A percentile compares a stretch with the other conserved stretches of the same genome.
Conservation (phyloP, 805 yeast genomes). For the Kazachstania taianensis region DNA sequence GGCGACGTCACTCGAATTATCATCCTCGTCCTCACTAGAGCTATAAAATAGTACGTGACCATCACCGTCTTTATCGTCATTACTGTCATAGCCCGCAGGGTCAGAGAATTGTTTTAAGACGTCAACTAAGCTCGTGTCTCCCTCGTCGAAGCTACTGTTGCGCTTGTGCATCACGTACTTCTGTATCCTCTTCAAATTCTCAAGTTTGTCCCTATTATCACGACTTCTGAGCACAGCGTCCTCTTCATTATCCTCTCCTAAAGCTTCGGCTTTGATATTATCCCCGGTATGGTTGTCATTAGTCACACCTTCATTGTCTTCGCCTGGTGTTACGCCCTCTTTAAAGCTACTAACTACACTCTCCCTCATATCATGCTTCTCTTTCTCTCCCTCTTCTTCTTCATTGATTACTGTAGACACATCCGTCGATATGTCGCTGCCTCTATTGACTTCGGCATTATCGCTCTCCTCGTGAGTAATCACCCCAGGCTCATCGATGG, state of each 20-base stretch:
- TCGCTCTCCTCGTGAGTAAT: conserved; percentile 1
- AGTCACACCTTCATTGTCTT: background rate
- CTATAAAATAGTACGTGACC: background rate
- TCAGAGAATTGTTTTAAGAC: too few relatives aligned
- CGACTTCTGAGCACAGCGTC: conserved; percentile 1
- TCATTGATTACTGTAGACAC: too few relatives aligned
- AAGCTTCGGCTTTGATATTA: background rate
- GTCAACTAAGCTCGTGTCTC: too few relatives aligned
- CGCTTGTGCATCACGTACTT: too few relatives aligned
- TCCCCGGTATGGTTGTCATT: background rate
- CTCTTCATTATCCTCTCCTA: background rate
- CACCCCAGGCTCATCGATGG: too few relatives aligned
- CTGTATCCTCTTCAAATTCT: conserved; percentile 2
- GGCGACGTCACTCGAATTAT: conserved; percentile 5
- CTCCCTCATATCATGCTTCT: too few relatives aligned
- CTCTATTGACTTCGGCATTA: background rate
- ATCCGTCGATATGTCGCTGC: too few relatives aligned
- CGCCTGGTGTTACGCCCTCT: too few relatives aligned
- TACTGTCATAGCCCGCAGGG: too few relatives aligned
- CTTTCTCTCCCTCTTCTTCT: too few relatives aligned
- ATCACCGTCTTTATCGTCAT: background rate
- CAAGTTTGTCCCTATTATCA: conserved; percentile 3
- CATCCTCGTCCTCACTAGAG: conserved; percentile 1
- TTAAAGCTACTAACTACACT: too few relatives aligned
- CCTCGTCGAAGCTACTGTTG: too few relatives aligned